Conservation (phyloP, 2,329 filamentous ascomycete species). For the Colletotrichum melonis region DNA sequence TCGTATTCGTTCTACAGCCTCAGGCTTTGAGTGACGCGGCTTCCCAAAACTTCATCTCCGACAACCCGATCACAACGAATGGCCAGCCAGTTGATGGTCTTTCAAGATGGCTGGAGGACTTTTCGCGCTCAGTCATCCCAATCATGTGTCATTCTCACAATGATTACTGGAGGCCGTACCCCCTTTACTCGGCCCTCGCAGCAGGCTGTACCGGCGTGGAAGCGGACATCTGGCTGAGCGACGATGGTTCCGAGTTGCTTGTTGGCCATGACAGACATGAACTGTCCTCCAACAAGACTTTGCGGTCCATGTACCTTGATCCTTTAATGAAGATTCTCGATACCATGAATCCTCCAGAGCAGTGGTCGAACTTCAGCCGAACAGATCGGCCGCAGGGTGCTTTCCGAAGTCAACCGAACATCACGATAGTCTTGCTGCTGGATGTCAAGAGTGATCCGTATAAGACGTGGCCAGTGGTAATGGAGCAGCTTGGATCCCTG, state of each 20-base stretch:
- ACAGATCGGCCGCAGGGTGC: slow-evolving; percentile 58
- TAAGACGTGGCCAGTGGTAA: slow-evolving; percentile 57
- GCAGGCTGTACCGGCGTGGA: slow-evolving; percentile 56
- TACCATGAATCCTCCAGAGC: slow-evolving; percentile 53
- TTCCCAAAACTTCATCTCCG: background rate
- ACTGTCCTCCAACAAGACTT: slow-evolving; percentile 67
- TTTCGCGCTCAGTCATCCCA: background rate
- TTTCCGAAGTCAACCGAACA: slow-evolving; percentile 61
- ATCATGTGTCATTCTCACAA: slow-evolving; percentile 7
- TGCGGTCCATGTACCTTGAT: slow-evolving; percentile 70
- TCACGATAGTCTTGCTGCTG: slow-evolving; percentile 71
- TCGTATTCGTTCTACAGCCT: slow-evolving; percentile 5
- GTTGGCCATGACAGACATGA: slow-evolving; percentile 71
- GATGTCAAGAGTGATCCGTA: slow-evolving; percentile 73
- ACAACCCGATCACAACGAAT: background rate
- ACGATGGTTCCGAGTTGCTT: slow-evolving; percentile 57
- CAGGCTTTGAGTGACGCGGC: background rate
- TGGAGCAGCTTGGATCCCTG: slow-evolving; percentile 65
- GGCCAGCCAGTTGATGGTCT: slow-evolving; percentile 9
- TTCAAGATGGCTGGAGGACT: background rate
- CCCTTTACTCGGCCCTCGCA: background rate
- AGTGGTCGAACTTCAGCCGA: slow-evolving; percentile 54
- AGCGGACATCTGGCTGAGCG: slow-evolving; percentile 74
- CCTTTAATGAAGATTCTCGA: slow-evolving; percentile 70
- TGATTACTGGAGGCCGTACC: background rate